Evolutionary conservation across 2,329 filamentous ascomycete species (phyloP).

Genomic region (Fusarium sp.): DNA sequence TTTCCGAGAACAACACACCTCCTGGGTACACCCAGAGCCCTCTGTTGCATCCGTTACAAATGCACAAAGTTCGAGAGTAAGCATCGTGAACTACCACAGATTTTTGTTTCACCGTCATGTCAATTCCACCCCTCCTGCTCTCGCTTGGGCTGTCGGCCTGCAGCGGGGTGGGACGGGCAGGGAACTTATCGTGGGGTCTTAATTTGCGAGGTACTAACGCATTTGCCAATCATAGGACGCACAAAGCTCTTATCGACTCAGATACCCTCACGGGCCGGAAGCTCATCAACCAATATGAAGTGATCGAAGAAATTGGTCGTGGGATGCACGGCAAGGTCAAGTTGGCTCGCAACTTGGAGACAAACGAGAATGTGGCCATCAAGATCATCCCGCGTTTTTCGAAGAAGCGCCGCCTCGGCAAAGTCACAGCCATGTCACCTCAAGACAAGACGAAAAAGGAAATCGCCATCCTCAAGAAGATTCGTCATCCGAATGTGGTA

Average conservation of each 20-base stretch:
- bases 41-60: constrained; percentile 77
- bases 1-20: constrained; percentile 67
- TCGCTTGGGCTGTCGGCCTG: constrained; percentile 9
- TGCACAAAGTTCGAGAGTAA: constrained; percentile 82
- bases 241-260: constrained; percentile 90
- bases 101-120: constrained; percentile 3
- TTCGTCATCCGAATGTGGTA: constrained; percentile 96
- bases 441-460: constrained; percentile 92
- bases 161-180: constrained; percentile 16
- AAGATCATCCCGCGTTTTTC: constrained; percentile 98
- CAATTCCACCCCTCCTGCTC: constrained; percentile 6
- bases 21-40: constrained; percentile 65
- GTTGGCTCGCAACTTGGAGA: constrained; percentile 83
- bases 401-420: constrained; percentile 91
- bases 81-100: constrained; percentile 48
- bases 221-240: constrained; percentile 68
- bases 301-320: constrained; percentile 94
- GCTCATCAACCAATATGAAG: constrained; percentile 97
- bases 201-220: constrained; percentile 30
- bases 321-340: constrained; percentile 99
- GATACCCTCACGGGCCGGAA: constrained; percentile 92
- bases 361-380: constrained; percentile 87
- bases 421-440: constrained; percentile 73
- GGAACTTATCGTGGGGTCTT: constrained; percentile 19
- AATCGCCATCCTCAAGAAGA: constrained; percentile 98